Evolutionary conservation across 1,284 basidiomycete genomes (phyloP).

Genomic region (Hymenochaete sp.): DNA sequence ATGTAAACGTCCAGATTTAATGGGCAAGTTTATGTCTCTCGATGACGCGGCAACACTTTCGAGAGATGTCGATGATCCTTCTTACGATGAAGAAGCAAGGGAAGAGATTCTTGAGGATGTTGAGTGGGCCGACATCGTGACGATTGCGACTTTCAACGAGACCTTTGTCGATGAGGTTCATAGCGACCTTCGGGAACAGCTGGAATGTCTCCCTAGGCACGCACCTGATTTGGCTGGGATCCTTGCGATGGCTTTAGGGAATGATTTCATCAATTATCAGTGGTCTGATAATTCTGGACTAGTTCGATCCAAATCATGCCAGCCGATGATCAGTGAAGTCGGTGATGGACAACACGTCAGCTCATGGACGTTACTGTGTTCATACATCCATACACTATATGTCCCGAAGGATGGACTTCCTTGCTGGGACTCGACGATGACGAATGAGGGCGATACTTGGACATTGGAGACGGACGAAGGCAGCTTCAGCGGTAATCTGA

Average conservation of each 20-base stretch:
- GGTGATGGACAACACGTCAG: background rate
- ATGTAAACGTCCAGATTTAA: background rate
- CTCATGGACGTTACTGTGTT: too few relatives aligned
- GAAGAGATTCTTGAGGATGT: background rate
- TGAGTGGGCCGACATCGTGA: background rate
- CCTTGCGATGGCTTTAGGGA: background rate
- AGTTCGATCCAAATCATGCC: background rate
- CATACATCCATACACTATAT: too few relatives aligned
- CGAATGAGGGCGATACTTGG: background rate
- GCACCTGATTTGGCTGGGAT: slow-evolving; percentile 3
- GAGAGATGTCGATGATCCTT: background rate
- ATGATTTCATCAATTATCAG: background rate
- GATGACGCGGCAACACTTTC: background rate
- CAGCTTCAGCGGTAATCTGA: background rate
- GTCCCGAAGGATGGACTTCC: background rate
- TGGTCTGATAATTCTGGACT: slow-evolving; percentile 1
- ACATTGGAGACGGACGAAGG: background rate
- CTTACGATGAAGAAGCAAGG: background rate
- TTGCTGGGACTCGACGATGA: too few relatives aligned
- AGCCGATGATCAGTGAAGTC: too few relatives aligned
- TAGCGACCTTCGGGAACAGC: too few relatives aligned
- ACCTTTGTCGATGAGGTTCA: too few relatives aligned
- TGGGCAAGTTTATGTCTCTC: background rate
- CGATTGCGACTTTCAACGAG: too few relatives aligned
- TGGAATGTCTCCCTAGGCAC: too few relatives aligned